phyloP scores from a whole-genome alignment of 2,329 filamentous ascomycete species.

The Lecanosticta acicola region DNA sequence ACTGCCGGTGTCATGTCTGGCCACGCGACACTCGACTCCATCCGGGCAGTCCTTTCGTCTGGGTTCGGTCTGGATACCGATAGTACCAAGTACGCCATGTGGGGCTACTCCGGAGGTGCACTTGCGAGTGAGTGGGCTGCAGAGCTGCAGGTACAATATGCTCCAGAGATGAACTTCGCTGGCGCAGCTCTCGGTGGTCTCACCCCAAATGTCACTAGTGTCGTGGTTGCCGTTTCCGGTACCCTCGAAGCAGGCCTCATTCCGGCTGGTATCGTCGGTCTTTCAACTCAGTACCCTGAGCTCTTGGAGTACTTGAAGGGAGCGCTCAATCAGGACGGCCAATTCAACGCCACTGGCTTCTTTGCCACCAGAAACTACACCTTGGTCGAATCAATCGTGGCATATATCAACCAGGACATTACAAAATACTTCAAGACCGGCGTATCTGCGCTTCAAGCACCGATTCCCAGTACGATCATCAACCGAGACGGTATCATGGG shows the following conservation, averaged over 20 bases:
- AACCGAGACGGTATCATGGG: slow-evolving; percentile 34
- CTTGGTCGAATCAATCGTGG: slow-evolving; percentile 21
- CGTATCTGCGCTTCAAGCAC: slow-evolving; percentile 18
- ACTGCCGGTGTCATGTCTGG: slow-evolving; percentile 39
- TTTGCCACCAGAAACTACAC: slow-evolving; percentile 25
- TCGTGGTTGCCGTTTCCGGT: slow-evolving; percentile 34
- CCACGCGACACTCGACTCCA: slow-evolving; percentile 41
- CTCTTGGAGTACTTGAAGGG: slow-evolving; percentile 24
- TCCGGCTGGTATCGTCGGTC: slow-evolving; percentile 33
- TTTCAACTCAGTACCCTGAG: slow-evolving; percentile 34
- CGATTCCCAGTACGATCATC: slow-evolving; percentile 26
- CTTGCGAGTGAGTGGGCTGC: slow-evolving; percentile 50
- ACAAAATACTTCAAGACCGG: slow-evolving; percentile 40
- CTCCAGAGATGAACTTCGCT: slow-evolving; percentile 47
- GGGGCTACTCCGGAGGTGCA: slow-evolving; percentile 54
- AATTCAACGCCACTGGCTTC: slow-evolving; percentile 35
- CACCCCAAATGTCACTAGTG: slow-evolving; percentile 38
- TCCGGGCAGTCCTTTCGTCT: slow-evolving; percentile 38
- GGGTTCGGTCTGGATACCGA: slow-evolving; percentile 19
- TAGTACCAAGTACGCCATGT: slow-evolving; percentile 32
- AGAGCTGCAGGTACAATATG: slow-evolving; percentile 49
- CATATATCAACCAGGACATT: slow-evolving; percentile 36
- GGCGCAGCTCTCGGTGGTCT: slow-evolving; percentile 49
- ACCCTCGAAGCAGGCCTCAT: slow-evolving; percentile 28
- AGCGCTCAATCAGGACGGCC: slow-evolving; percentile 26